phyloP scores from a whole-genome alignment of 352 stramenopile genomes.

The Albugo laibachii region DNA sequence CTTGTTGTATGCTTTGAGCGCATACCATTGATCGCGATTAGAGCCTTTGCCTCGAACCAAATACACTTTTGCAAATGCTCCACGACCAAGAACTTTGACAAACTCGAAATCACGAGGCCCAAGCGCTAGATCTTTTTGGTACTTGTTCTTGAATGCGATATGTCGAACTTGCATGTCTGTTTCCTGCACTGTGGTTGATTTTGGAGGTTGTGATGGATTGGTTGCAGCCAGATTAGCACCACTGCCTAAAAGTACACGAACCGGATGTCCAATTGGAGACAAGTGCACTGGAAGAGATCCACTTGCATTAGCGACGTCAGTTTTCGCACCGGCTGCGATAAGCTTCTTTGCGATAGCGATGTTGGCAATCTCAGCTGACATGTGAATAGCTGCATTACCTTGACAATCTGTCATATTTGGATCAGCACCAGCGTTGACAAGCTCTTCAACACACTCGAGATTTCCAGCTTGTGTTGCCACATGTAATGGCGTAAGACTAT shows the following conservation, averaged over 20 bases:
- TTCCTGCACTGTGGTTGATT: constrained; percentile 23
- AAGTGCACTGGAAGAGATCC: constrained; percentile 65
- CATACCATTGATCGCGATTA: constrained; percentile 76
- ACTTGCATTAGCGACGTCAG: constrained; percentile 55
- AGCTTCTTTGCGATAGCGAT: constrained; percentile 60
- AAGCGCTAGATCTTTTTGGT: constrained; percentile 64
- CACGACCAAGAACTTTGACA: constrained; percentile 63
- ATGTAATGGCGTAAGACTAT: constrained; percentile 68
- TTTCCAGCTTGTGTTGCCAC: constrained; percentile 52
- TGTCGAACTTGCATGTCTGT: constrained; percentile 62
- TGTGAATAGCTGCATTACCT: constrained; percentile 67
- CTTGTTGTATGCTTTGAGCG: constrained; percentile 78
- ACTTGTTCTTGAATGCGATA: constrained; percentile 81
- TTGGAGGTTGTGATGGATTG: constrained; percentile 38
- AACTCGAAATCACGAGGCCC: constrained; percentile 75
- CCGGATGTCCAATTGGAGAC: constrained; percentile 71
- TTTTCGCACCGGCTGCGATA: constrained; percentile 44
- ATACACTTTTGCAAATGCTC: constrained; percentile 73
- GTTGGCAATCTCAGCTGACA: constrained; percentile 55
- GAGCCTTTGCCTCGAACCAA: constrained; percentile 63
- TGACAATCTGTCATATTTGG: constrained; percentile 66
- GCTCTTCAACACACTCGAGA: constrained; percentile 48
- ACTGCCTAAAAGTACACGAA: constrained; percentile 60
- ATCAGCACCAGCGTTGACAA: constrained; percentile 44
- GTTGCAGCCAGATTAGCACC: constrained; percentile 43